Percentiles rank a stretch among this genome's conserved stretches.
Conservation (phyloP, 2,329 filamentous ascomycete genomes). For the Cadophora sp. region DNA sequence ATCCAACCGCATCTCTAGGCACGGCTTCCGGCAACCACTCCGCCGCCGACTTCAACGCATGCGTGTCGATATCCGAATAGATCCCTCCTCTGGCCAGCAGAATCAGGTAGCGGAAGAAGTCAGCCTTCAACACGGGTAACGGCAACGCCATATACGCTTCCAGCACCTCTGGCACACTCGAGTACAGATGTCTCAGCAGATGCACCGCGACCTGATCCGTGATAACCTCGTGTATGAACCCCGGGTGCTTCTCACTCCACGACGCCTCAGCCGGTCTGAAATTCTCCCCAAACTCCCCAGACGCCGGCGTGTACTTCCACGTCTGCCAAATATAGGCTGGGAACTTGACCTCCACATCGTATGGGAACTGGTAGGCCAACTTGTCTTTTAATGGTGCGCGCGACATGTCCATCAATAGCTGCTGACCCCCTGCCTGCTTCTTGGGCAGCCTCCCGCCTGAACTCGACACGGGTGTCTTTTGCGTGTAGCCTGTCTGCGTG, state of each 20-base stretch:
- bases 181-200: conserved; percentile 85
- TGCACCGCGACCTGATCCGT: conserved; percentile 87
- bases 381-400: conserved; percentile 78
- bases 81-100: conserved; percentile 80
- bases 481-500: conserved; percentile 27
- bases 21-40: conserved; percentile 87
- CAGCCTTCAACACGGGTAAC: conserved; percentile 77
- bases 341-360: conserved; percentile 87
- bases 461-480: conserved; percentile 27
- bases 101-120: conserved; percentile 74
- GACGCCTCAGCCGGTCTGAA: conserved; percentile 87
- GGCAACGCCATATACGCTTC: conserved; percentile 79
- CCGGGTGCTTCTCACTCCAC: conserved; percentile 87
- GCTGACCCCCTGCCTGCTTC: conserved; percentile 33
- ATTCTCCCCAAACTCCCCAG: conserved; percentile 72
- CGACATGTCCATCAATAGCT: conserved; percentile 61
- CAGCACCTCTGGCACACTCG: conserved; percentile 77
- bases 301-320: conserved; percentile 87
- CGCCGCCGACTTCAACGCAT: conserved; percentile 79
- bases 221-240: conserved; percentile 95
- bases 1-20: conserved; percentile 77
- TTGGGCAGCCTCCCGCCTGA: conserved; percentile 28
- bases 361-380: conserved; percentile 91
- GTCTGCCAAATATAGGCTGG: conserved; percentile 99
- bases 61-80: conserved; percentile 93